Conservation (phyloP, 78 protist genomes). For the Dictyostelium firmibasis region DNA sequence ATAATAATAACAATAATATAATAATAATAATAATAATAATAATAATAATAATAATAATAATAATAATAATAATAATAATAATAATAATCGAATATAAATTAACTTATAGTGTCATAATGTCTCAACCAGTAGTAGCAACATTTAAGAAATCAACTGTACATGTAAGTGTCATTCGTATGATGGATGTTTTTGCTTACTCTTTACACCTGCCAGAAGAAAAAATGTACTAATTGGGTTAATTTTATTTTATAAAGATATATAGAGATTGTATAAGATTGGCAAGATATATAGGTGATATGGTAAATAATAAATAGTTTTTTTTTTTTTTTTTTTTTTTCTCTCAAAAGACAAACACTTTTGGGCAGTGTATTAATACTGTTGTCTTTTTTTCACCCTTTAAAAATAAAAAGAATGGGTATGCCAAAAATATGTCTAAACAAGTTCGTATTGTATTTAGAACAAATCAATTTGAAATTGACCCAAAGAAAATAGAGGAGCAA, state of each 20-base stretch:
- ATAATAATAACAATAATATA: no score
- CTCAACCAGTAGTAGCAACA: constrained; percentile 1
- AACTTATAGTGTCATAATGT: no score
- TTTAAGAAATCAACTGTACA: constrained; percentile 38
- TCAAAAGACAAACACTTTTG: neutral
- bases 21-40: no score
- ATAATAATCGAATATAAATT: no score
- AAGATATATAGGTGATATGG: constrained; percentile 60
- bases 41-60: no score
- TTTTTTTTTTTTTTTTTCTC: no score
- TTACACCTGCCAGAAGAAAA: no score
- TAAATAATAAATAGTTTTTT: neutral
- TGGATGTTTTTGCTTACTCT: neutral
- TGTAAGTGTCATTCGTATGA: neutral
- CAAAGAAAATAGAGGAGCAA: constrained; percentile 58
- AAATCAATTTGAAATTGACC: constrained; percentile 14
- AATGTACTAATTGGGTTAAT: no score
- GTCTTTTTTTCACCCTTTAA: no score
- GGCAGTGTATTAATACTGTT: no score
- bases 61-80: no score
- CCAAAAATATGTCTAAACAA: constrained; percentile 1
- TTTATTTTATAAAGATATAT: constrained; percentile 5
- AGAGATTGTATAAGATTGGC: constrained; percentile 72
- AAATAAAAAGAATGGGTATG: constrained; percentile 59
- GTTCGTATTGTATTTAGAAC: constrained; percentile 22